phyloP scores from a whole-genome alignment of 257 asterid species.

The Salvia rosmarinus region DNA sequence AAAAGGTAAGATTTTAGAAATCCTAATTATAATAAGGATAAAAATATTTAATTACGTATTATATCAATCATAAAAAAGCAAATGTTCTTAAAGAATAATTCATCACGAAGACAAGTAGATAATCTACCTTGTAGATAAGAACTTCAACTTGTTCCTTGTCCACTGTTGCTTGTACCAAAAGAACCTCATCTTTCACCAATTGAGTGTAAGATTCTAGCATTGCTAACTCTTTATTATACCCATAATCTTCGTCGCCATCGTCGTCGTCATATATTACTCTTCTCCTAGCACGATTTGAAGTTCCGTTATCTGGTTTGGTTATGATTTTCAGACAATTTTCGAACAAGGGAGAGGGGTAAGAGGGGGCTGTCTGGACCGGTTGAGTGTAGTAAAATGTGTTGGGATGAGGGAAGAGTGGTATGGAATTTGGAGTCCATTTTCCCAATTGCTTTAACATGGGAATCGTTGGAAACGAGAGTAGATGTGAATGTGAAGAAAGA shows the following conservation, averaged over 20 bases:
- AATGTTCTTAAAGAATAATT: too few species aligned
- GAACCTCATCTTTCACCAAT: slow-evolving; percentile 55
- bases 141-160: slow-evolving; percentile 59
- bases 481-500: slow-evolving; percentile 24
- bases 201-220: slow-evolving; percentile 59
- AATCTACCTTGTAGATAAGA: slow-evolving; percentile 63
- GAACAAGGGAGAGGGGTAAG: not conserved
- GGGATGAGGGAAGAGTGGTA: slow-evolving; percentile 27
- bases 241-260: slow-evolving; percentile 44
- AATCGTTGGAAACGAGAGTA: not conserved
- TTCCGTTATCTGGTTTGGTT: not conserved
- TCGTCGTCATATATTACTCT: slow-evolving; percentile 46
- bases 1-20: too few species aligned
- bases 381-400: slow-evolving; percentile 27
- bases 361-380: not conserved
- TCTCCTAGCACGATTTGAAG: slow-evolving; percentile 44
- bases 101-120: not conserved
- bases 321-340: not conserved
- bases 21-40: too few species aligned
- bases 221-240: slow-evolving; percentile 58
- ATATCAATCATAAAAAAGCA: too few species aligned
- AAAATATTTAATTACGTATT: too few species aligned
- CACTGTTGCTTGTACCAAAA: slow-evolving; percentile 58
- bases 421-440: slow-evolving; percentile 39
- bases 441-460: slow-evolving; percentile 46